These are phyloP conservation scores for Sporisorium sorghi DNA, from an alignment of 1,284 basidiomycete genomes.

Conservation along the genomic window DNA sequence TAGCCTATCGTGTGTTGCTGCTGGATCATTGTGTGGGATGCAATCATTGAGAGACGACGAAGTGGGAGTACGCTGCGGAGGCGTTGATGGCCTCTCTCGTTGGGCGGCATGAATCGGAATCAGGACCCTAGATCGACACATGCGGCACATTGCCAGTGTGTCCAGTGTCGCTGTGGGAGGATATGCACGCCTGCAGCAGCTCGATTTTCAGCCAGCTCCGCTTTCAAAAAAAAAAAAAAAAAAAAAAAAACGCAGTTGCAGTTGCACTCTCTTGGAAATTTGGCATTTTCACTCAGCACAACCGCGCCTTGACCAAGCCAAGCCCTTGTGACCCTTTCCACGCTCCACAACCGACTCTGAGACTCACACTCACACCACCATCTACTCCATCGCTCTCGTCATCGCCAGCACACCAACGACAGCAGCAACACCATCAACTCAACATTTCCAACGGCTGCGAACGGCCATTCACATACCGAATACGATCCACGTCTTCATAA, in stretches of 20 bases:
- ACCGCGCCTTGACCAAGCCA: conserved; percentile 12
- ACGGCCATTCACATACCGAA: background rate
- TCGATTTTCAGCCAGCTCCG: conserved; percentile 2
- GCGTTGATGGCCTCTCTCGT: no score
- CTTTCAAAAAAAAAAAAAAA: background rate
- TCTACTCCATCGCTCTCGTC: background rate
- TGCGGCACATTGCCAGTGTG: conserved; percentile 7
- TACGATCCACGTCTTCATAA: background rate
- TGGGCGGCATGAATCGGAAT: conserved; percentile 5
- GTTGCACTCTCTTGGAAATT: background rate
- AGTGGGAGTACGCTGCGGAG: background rate
- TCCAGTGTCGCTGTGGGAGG: conserved; percentile 8
- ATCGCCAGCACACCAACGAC: background rate
- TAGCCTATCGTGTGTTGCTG: background rate
- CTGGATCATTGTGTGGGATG: background rate
- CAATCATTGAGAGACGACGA: no score
- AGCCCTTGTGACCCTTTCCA: conserved; percentile 6
- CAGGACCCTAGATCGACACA: background rate
- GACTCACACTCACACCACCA: background rate
- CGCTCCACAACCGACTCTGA: background rate
- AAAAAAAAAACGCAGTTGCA: conserved; percentile 6
- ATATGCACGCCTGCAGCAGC: conserved; percentile 12
- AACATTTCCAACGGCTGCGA: background rate
- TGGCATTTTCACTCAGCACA: conserved; percentile 2
- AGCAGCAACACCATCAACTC: background rate